These are phyloP conservation scores for Plasmodium vivax DNA, from an alignment of 169 alveolate genomes.

Conservation along the genomic window DNA sequence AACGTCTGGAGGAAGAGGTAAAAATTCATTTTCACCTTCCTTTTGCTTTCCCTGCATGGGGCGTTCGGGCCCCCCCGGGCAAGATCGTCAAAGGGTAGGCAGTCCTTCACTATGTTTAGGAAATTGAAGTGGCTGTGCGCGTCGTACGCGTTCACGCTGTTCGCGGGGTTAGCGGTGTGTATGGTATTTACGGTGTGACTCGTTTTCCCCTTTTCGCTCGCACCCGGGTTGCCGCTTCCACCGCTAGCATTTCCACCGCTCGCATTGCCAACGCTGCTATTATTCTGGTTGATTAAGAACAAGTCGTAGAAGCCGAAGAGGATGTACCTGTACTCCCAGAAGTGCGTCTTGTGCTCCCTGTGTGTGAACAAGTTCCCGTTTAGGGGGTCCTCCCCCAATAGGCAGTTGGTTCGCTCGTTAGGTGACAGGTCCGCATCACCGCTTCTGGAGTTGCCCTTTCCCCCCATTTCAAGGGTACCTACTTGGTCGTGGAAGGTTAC, in stretches of 20 bases:
- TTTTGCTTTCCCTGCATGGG: neutral
- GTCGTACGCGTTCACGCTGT: neutral
- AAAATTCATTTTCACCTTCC: slow-evolving; percentile 43
- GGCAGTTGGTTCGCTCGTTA: neutral
- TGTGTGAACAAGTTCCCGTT: slow-evolving; percentile 39
- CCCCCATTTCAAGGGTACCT: neutral
- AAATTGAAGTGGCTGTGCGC: slow-evolving; percentile 60
- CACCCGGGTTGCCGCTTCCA: neutral
- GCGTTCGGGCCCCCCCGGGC: neutral
- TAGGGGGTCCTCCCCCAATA: neutral
- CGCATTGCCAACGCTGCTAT: neutral
- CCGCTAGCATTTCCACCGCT: neutral
- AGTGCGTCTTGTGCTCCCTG: slow-evolving; percentile 41
- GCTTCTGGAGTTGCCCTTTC: neutral
- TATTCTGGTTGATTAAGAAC: slow-evolving; percentile 40
- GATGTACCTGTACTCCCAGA: slow-evolving; percentile 48
- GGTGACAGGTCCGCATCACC: neutral
- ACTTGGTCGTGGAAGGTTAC: neutral
- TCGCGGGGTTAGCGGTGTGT: too few relatives aligned
- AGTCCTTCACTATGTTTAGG: slow-evolving; percentile 29
- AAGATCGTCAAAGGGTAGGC: slow-evolving; percentile 8
- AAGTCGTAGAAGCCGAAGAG: slow-evolving; percentile 64
- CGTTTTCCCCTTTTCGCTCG: slow-evolving; percentile 18
- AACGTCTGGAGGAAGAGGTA: slow-evolving; percentile 26
- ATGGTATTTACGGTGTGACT: neutral